Conservation (phyloP, 1,284 basidiomycete species). For the Pyrrhoderma noxium region DNA sequence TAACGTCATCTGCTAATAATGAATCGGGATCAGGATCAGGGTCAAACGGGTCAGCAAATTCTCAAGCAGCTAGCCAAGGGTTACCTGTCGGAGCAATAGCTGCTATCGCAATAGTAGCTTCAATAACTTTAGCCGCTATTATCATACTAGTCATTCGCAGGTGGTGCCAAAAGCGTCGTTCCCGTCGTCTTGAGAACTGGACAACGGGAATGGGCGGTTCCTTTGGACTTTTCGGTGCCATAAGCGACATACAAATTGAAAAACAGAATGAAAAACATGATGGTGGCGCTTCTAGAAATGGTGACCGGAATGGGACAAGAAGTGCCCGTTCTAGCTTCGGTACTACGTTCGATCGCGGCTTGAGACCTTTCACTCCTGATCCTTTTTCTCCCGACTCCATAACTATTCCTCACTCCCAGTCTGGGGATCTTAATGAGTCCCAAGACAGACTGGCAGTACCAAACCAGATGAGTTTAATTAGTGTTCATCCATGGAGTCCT, state of each 20-base stretch:
- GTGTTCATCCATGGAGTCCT: slow-evolving; percentile 15
- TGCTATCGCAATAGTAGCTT: slow-evolving; percentile 5
- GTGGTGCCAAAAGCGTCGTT: slow-evolving; percentile 10
- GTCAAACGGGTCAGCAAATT: not conserved
- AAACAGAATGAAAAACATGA: not conserved
- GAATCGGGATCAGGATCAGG: not conserved
- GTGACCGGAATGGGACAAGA: not conserved
- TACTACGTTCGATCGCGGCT: slow-evolving; percentile 11
- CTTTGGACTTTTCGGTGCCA: not conserved
- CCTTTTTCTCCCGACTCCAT: not conserved
- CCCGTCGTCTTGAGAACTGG: slow-evolving; percentile 6
- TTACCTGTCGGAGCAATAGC: slow-evolving; percentile 11
- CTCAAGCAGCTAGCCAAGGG: not conserved
- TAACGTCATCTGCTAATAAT: not conserved
- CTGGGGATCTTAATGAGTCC: not conserved
- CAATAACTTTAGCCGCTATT: not conserved
- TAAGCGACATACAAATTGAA: not conserved
- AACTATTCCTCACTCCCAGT: not conserved
- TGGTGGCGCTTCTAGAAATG: not conserved
- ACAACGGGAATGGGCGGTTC: slow-evolving; percentile 1
- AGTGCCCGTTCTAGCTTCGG: slow-evolving; percentile 16
- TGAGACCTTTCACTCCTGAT: slow-evolving; percentile 9
- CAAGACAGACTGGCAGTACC: slow-evolving; percentile 15
- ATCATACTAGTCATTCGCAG: slow-evolving; percentile 5
- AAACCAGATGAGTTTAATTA: slow-evolving; percentile 12